phyloP scores from a whole-genome alignment of 73 alveolate genomes.

The Paramecium bursaria region DNA sequence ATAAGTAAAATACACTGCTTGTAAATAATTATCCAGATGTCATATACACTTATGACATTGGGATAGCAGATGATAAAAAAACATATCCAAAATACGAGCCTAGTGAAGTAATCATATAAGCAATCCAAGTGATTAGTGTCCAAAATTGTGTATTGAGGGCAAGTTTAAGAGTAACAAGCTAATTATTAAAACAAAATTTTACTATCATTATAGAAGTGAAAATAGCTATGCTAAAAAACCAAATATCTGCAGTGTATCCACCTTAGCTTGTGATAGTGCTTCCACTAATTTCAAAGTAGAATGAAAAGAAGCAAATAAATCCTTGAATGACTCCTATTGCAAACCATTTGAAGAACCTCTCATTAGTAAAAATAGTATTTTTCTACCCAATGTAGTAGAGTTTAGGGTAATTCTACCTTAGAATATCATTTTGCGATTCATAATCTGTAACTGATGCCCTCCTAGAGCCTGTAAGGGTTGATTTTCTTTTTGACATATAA shows the following conservation, averaged over 20 bases:
- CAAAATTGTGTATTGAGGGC: constrained; percentile 61
- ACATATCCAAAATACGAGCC: constrained; percentile 54
- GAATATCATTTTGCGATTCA: constrained; percentile 22
- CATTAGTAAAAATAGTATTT: constrained; percentile 65
- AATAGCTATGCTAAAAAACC: constrained; percentile 67
- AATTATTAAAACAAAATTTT: not conserved
- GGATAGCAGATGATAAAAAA: not conserved
- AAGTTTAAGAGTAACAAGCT: constrained; percentile 62
- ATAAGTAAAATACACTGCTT: constrained; percentile 17
- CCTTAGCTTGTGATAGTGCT: not conserved
- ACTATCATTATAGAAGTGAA: constrained; percentile 64
- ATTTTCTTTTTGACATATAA: constrained; percentile 61
- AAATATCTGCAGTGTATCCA: constrained; percentile 56
- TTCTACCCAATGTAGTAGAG: constrained; percentile 63
- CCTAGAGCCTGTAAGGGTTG: constrained; percentile 30
- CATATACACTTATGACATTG: not conserved
- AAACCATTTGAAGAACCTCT: constrained; percentile 56
- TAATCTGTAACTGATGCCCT: constrained; percentile 36
- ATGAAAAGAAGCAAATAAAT: constrained; percentile 54
- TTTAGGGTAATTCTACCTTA: constrained; percentile 63
- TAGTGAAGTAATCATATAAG: constrained; percentile 17
- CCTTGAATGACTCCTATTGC: constrained; percentile 45
- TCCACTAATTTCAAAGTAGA: constrained; percentile 26
- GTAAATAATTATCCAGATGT: constrained; percentile 23
- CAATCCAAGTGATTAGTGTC: constrained; percentile 63